Percentiles rank a stretch among this genome's conserved stretches.
phyloP scores from a whole-genome alignment of 2,329 filamentous ascomycete genomes.

The Thelonectria discophora region DNA sequence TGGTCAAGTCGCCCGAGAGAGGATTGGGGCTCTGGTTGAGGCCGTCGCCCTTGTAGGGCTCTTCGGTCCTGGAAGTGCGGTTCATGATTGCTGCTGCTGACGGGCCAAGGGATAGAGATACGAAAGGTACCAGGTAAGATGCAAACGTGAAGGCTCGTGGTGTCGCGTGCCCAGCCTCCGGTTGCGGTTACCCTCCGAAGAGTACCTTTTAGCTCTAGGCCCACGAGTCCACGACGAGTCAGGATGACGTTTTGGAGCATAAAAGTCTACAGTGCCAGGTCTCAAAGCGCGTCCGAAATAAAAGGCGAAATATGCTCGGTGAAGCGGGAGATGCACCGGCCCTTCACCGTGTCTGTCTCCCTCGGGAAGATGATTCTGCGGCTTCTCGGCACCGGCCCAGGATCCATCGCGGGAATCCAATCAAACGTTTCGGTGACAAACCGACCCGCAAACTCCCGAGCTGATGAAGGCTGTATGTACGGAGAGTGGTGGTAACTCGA shows the following conservation, averaged over 20 bases:
- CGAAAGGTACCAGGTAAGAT: no score
- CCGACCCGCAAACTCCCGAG: constrained; percentile 12
- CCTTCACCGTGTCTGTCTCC: no score
- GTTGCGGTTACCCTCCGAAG: background rate
- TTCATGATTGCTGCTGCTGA: constrained; percentile 21
- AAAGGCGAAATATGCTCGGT: no score
- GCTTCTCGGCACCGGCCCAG: constrained; percentile 9
- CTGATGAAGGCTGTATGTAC: background rate
- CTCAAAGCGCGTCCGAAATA: no score
- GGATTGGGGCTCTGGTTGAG: constrained; percentile 31
- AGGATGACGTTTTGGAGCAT: background rate
- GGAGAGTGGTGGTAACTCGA: background rate
- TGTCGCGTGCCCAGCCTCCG: constrained; percentile 10
- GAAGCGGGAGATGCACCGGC: no score
- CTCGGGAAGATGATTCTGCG: background rate
- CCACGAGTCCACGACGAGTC: background rate
- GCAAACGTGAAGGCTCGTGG: no score
- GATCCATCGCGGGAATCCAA: constrained; percentile 13
- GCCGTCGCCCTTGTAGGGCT: constrained; percentile 29
- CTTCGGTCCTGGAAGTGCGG: constrained; percentile 31
- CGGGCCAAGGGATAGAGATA: background rate
- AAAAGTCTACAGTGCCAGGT: background rate
- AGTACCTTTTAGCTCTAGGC: background rate
- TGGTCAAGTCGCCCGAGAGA: constrained; percentile 26
- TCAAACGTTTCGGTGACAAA: constrained; percentile 1